Base-by-base conservation (phyloP, 1,284 basidiomycete species). In the Leccinum griseonigrum region DNA sequence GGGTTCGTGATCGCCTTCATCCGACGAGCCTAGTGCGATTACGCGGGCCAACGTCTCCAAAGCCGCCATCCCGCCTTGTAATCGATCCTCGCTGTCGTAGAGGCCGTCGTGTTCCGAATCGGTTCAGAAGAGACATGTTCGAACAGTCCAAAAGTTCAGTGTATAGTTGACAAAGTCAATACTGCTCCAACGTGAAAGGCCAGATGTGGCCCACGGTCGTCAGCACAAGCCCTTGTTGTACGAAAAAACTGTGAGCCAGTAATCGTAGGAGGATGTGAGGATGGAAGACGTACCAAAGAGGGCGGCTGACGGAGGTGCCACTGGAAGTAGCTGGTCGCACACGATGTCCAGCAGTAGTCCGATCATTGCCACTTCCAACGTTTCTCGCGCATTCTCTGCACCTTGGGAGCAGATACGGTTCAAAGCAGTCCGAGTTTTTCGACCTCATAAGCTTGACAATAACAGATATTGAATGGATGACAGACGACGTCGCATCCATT, bases 391-490 rank as follows among this genome's bases (percentile, higher is more conserved):
- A 54, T 90, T 87, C 46, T 89, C 87, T 11, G 80, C 68, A 63
- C 74, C 68, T 18, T 79, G 76, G 95, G 78, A 98, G 97, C 18
- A 98, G 83, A 75, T 97, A 97, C 16, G 96, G 97, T 78, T 99
- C 97, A 72, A 97, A 97, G 75, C 96, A 98, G 75, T 99, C 97
- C 58, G 95, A 97, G 76, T 98, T 99, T 77, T 99, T 99, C 75
- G 98, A 95, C 59, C 97, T 86, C 68, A 99, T 98, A 40, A 99
- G 84, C 75, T 99, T 97, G 69, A 98, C 92, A 66, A 98, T 83
- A 69, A 99, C 87, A 57, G 91, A 91, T 67, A 97, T 92, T 28
- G 94, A 91, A 64, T 95, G 89, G 34, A 92, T 85, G 54, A 98
- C 86, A 0, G 95, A 95, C 4, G 96, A 98, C 0, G 89, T 87